Conservation (phyloP, 163 green algal genomes). For the Trebouxiophyceae sp. region DNA sequence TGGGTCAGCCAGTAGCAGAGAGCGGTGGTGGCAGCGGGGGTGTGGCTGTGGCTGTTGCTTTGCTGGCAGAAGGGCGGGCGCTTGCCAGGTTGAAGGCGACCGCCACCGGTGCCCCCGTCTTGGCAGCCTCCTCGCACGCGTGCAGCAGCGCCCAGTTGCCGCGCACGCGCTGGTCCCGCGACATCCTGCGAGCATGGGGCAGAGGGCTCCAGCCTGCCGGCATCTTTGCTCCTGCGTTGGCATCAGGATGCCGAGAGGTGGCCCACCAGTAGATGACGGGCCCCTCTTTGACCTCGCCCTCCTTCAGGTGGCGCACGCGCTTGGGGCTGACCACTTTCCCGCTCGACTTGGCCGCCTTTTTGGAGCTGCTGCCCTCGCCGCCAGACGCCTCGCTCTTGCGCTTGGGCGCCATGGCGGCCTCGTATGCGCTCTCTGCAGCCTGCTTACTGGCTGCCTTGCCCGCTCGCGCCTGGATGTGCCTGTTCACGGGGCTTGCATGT, state of each 20-base stretch:
- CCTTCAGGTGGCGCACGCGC: slow-evolving; percentile 49
- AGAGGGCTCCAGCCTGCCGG: too few relatives aligned
- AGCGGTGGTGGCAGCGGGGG: neutral
- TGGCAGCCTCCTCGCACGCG: slow-evolving; percentile 58
- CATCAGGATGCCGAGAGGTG: too few relatives aligned
- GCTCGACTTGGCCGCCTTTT: too few relatives aligned
- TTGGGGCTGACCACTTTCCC: too few relatives aligned
- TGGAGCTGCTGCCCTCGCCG: too few relatives aligned
- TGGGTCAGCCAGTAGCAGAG: neutral
- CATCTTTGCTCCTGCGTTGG: too few relatives aligned
- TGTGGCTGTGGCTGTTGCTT: neutral
- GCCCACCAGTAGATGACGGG: slow-evolving; percentile 76
- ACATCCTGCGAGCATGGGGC: slow-evolving; percentile 62
- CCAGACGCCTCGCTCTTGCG: too few relatives aligned
- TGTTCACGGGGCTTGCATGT: too few relatives aligned
- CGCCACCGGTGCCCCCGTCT: slow-evolving; percentile 40
- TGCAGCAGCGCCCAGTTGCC: slow-evolving; percentile 98
- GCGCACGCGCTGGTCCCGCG: slow-evolving; percentile 75
- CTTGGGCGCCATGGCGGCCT: too few relatives aligned
- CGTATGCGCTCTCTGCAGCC: too few relatives aligned
- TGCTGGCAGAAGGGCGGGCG: neutral
- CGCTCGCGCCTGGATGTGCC: too few relatives aligned
- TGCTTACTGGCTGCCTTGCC: too few relatives aligned
- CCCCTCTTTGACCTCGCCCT: slow-evolving; percentile 31
- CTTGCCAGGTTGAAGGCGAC: slow-evolving; percentile 91